Evolutionary conservation across 148 eudicot species (phyloP).

Genomic region (Spergularia bocconei): DNA sequence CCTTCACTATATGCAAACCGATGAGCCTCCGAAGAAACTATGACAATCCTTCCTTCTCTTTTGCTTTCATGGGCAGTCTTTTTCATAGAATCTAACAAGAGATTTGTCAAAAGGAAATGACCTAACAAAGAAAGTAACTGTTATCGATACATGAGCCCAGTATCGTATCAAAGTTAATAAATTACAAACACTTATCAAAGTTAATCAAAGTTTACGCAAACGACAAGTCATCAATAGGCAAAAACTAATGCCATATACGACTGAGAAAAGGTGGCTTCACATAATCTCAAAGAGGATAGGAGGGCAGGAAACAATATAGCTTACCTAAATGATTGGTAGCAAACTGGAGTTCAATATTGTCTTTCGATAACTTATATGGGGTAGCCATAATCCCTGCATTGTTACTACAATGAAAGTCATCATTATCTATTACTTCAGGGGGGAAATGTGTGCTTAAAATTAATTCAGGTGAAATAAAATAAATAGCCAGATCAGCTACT

Average conservation of each 20-base stretch:
- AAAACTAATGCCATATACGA: background rate
- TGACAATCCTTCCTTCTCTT: conserved; percentile 80
- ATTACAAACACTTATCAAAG: background rate
- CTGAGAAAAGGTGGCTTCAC: background rate
- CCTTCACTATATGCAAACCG: conserved; percentile 61
- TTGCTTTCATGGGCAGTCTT: conserved; percentile 54
- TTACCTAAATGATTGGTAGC: conserved; percentile 88
- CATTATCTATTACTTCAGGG: background rate
- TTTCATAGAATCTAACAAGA: conserved; percentile 74
- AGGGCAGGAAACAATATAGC: background rate
- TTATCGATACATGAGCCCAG: background rate
- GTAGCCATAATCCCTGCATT: conserved; percentile 95
- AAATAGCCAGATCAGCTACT: conserved; percentile 19
- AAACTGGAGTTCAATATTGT: conserved; percentile 80
- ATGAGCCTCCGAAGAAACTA: conserved; percentile 66
- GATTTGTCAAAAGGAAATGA: conserved; percentile 79
- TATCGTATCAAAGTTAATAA: background rate
- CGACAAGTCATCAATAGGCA: background rate
- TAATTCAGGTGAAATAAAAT: no score
- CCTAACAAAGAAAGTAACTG: conserved; percentile 38
- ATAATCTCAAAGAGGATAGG: background rate
- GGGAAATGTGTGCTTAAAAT: no score
- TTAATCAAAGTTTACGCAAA: background rate
- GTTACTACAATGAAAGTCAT: conserved; percentile 45
- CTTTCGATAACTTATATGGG: conserved; percentile 71